phyloP scores from a whole-genome alignment of 306 rosid species.

The Vachellia pachyceras region DNA sequence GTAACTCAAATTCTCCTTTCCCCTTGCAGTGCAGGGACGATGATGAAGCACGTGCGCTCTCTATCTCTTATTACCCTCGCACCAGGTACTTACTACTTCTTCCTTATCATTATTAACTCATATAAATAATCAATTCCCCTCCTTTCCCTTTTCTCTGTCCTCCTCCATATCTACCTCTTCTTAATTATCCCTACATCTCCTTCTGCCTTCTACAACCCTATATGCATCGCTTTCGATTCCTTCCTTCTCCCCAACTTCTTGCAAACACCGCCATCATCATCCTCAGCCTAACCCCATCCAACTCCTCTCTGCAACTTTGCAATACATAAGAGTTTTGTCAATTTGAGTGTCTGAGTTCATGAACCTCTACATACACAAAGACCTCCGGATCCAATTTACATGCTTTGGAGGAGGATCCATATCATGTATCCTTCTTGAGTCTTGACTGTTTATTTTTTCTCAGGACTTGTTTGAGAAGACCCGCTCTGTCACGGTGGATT shows the following conservation, averaged over 20 bases:
- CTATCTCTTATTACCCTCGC: constrained; percentile 67
- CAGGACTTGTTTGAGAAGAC: constrained; percentile 38
- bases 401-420: constrained; percentile 19
- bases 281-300: neutral
- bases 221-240: constrained; percentile 18
- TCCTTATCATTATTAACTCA: constrained; percentile 32
- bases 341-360: neutral
- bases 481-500: constrained; percentile 3
- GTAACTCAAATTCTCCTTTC: constrained; percentile 47
- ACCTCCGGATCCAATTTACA: neutral
- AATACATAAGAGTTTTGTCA: neutral
- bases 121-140: constrained; percentile 41
- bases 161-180: neutral
- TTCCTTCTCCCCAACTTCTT: neutral
- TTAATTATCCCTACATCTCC: neutral
- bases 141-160: constrained; percentile 25
- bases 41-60: constrained; percentile 84
- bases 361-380: neutral
- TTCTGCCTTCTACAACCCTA: constrained; percentile 33
- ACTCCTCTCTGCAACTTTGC: neutral
- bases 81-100: constrained; percentile 46
- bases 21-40: constrained; percentile 56
- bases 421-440: constrained; percentile 10
- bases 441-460: constrained; percentile 27
- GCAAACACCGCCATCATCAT: neutral